Percentiles rank a stretch among this genome's conserved stretches.
These are phyloP conservation scores for Coprinopsis cinerea DNA, from an alignment of 768 basidiomycete species.

Conservation along the genomic window DNA sequence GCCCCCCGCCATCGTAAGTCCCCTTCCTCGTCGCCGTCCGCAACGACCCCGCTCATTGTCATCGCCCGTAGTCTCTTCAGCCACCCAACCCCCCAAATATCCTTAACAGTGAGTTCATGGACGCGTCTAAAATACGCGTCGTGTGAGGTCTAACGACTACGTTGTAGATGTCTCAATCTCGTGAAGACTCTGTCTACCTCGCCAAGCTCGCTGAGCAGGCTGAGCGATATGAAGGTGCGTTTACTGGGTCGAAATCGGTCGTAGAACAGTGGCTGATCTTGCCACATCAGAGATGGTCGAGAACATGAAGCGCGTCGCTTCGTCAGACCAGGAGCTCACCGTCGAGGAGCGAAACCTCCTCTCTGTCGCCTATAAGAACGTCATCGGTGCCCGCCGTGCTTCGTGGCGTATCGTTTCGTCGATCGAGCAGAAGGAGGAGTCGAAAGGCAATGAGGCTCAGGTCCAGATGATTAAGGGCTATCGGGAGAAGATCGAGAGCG, in stretches of 20 bases:
- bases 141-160: slow-evolving; percentile 19
- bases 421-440: slow-evolving; percentile 99
- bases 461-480: slow-evolving; percentile 97
- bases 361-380: slow-evolving; percentile 99
- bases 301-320: slow-evolving; percentile 99
- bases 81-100: slow-evolving; percentile 11
- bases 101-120: slow-evolving; percentile 37
- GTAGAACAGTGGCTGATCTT: slow-evolving; percentile 13
- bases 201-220: slow-evolving; percentile 99
- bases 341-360: slow-evolving; percentile 98
- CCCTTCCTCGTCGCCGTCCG: slow-evolving; percentile 23
- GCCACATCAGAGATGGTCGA: slow-evolving; percentile 81
- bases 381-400: slow-evolving; percentile 95
- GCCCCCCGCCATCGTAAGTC: slow-evolving; percentile 40
- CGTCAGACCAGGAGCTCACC: slow-evolving; percentile 95
- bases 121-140: slow-evolving; percentile 36
- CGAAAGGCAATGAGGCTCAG: slow-evolving; percentile 94
- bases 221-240: slow-evolving; percentile 93
- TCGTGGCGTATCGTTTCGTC: slow-evolving; percentile 98
- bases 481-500: slow-evolving; percentile 95
- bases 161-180: slow-evolving; percentile 70
- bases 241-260: slow-evolving; percentile 1
- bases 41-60: slow-evolving; percentile 18
- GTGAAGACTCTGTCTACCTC: slow-evolving; percentile 98
- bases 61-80: slow-evolving; percentile 18